Conservation (phyloP, 768 basidiomycete species). For the Auricularia sp. region DNA sequence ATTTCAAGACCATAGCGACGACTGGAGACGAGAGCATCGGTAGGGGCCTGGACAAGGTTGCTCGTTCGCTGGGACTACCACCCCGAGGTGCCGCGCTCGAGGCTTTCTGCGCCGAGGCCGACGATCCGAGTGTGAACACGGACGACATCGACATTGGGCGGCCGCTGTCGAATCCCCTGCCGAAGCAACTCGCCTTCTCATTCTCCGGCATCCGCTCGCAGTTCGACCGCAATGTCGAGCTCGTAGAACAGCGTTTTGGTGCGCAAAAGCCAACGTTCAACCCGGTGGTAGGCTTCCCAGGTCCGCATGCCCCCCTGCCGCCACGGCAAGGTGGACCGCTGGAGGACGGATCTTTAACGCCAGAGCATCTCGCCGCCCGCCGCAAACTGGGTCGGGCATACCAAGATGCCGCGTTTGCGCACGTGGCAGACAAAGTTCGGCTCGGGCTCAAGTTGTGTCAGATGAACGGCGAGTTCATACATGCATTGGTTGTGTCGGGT, state of each 20-base stretch:
- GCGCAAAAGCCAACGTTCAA: neutral
- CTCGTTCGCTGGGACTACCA: constrained; percentile 55
- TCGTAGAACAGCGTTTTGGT: constrained; percentile 16
- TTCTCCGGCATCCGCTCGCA: constrained; percentile 69
- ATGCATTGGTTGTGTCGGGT: constrained; percentile 72
- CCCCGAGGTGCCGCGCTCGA: constrained; percentile 82
- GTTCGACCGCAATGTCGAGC: constrained; percentile 47
- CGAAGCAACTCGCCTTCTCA: constrained; percentile 57
- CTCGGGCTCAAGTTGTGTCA: constrained; percentile 41
- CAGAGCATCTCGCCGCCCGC: constrained; percentile 17
- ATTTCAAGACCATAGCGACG: constrained; percentile 63
- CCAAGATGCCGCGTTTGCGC: constrained; percentile 58
- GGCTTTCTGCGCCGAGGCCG: constrained; percentile 39
- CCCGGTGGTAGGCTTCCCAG: neutral
- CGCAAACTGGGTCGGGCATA: constrained; percentile 52
- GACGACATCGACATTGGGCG: constrained; percentile 18
- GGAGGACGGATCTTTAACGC: neutral
- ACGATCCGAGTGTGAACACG: neutral
- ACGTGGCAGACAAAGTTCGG: constrained; percentile 65
- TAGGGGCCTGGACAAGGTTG: constrained; percentile 74
- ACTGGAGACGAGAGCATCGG: constrained; percentile 72
- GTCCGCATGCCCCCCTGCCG: neutral
- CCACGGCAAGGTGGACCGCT: neutral
- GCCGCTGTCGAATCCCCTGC: constrained; percentile 30
- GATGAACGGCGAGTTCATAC: constrained; percentile 33